Conservation (phyloP, 495 filamentous ascomycete species). For the Lasiosphaeria miniovina region DNA sequence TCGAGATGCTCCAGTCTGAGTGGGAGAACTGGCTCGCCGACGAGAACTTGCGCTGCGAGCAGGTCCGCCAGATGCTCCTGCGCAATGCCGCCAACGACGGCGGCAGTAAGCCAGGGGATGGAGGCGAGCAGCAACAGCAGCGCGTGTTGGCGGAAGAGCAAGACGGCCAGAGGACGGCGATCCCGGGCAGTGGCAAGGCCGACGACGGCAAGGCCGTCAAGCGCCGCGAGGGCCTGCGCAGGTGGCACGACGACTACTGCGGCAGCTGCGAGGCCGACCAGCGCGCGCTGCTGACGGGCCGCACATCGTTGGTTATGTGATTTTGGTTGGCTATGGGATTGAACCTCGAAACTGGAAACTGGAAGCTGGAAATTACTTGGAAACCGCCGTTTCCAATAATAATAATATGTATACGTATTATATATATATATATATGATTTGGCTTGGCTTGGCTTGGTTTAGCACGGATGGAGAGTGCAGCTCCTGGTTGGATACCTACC, state of each 20-base stretch:
- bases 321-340: too few species aligned
- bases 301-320: not conserved
- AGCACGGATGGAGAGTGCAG: too few species aligned
- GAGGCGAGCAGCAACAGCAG: slow-evolving; percentile 23
- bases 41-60: slow-evolving; percentile 66
- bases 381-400: too few species aligned
- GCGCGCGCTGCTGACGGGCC: not conserved
- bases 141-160: slow-evolving; percentile 8
- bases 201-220: too few species aligned
- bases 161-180: slow-evolving; percentile 29
- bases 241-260: slow-evolving; percentile 72
- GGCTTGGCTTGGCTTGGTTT: too few species aligned
- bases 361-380: too few species aligned
- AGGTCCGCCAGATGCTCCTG: slow-evolving; percentile 56
- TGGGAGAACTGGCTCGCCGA: slow-evolving; percentile 86
- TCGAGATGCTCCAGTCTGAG: slow-evolving; percentile 76
- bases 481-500: too few species aligned
- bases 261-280: slow-evolving; percentile 66
- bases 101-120: slow-evolving; percentile 8
- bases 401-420: too few species aligned
- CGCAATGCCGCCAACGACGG: slow-evolving; percentile 22
- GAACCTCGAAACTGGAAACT: too few species aligned
- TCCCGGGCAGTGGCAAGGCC: too few species aligned
- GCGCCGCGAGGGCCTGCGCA: slow-evolving; percentile 44
- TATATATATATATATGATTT: too few species aligned